Base-by-base conservation (phyloP, 2,329 filamentous ascomycete species). In the Cladophialophora exuberans region DNA sequence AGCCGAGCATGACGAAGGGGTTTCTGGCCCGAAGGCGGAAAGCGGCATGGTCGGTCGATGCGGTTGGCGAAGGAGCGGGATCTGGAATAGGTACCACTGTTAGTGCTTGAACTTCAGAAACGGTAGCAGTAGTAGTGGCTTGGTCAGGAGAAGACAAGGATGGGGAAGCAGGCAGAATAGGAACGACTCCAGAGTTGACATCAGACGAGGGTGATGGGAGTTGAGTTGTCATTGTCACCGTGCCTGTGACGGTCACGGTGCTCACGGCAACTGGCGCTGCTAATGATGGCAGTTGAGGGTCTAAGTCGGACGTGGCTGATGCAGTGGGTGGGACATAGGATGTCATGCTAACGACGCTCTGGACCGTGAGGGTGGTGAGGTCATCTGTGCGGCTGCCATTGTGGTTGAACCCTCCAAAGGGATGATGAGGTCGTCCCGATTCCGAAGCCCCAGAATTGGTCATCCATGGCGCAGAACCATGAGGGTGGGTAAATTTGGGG, bases 1-100 rank as follows among this genome's bases (percentile, higher is more conserved):
- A 51, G 15, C 47, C 47, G 6, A 51, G 47, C 15, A 15, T 13
- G 6, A 51, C 28, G 28, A 51, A 51, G 2, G 47, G 47, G 18
- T 51, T 51, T 26, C 47, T 23, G 6, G 47, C 47, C 31, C 36
- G n/a, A 6, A 51, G 38, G 7, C 47, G 47, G 31, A 51, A 51
- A 1, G 20, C 47, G 13, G 36, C 23, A 30, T 51, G 47, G n/a
- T 43, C 36, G 15, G 47, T 51, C 26, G 47, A 51, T 42, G 18
- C 36, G 15, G 47, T 31, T n/a, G 30, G 26, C 3, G 36, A n/a
- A 6, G 47, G 47, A 5, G 47, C 26, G 13, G 36, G 18, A 15
- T 51, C 47, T 42, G 36, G 18, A 33, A 43, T 51, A 11, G 36
- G 36, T 9, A 39, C 4, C 25, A 49, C n/a, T 18, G 46, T 49